Conservation (phyloP, 1,139 yeast genomes). For the Saccharomyces pastorianus region DNA sequence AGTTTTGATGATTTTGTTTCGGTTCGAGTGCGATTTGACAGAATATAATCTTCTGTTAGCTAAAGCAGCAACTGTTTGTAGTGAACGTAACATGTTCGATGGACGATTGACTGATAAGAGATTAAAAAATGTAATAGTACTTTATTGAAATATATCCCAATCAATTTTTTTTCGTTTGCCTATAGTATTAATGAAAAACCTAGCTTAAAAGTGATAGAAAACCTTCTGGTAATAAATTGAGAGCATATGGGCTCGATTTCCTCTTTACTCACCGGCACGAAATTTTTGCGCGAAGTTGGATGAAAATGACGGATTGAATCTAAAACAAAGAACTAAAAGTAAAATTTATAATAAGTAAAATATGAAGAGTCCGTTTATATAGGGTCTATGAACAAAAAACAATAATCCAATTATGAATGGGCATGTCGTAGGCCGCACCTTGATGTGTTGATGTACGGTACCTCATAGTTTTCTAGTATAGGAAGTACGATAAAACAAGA, state of each 20-base stretch:
- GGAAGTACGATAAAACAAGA: not conserved
- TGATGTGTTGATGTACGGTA: not conserved
- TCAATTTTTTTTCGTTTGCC: not conserved
- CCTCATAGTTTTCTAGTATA: not conserved
- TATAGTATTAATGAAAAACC: too few relatives aligned
- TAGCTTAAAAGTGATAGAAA: too few relatives aligned
- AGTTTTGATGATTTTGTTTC: constrained; percentile 1
- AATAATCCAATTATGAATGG: not conserved
- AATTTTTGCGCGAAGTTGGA: too few relatives aligned
- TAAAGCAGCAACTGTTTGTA: not conserved
- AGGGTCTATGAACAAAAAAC: too few relatives aligned
- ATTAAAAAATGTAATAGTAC: not conserved
- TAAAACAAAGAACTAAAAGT: too few relatives aligned
- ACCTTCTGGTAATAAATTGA: too few relatives aligned
- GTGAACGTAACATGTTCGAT: not conserved
- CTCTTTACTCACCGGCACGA: too few relatives aligned
- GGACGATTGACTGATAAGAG: not conserved
- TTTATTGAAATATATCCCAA: not conserved
- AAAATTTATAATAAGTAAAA: too few relatives aligned
- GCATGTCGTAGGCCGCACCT: not conserved
- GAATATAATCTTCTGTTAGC: not conserved
- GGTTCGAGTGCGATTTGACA: not conserved
- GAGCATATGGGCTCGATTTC: too few relatives aligned
- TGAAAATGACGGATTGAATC: too few relatives aligned
- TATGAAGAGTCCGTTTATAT: not conserved